A percentile compares a stretch with the other conserved stretches of the same genome.
Evolutionary conservation across 2,329 filamentous ascomycete genomes (phyloP).

Genomic region (Alternaria ethzedia): DNA sequence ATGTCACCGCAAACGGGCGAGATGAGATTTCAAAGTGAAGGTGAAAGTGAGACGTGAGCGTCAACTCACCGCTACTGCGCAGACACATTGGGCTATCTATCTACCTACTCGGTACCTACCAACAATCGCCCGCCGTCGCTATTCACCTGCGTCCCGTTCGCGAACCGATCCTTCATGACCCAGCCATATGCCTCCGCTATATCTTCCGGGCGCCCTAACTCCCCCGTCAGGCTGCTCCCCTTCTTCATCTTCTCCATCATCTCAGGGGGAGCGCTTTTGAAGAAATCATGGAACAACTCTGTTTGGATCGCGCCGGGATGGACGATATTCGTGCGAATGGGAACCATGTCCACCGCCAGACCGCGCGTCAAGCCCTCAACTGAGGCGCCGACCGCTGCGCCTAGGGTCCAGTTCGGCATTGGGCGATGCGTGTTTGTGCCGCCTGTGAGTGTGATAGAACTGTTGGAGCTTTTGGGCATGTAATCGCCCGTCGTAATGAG

Average conservation of each 20-base stretch:
- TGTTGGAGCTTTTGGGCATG: conserved; percentile 33
- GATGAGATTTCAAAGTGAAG: not conserved
- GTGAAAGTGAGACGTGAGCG: not conserved
- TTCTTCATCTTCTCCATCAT: conserved; percentile 20
- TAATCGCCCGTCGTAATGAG: conserved; percentile 43
- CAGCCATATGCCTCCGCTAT: conserved; percentile 54
- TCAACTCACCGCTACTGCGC: not conserved
- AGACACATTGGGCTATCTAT: too few relatives aligned
- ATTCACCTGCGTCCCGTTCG: conserved; percentile 44
- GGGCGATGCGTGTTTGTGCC: conserved; percentile 48
- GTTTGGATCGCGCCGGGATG: conserved; percentile 52
- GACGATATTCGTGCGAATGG: conserved; percentile 53
- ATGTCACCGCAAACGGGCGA: not conserved
- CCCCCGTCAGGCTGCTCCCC: conserved; percentile 27
- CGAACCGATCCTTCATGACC: conserved; percentile 53
- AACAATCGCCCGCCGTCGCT: conserved; percentile 49
- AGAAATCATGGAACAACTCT: conserved; percentile 44
- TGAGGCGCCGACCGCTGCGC: conserved; percentile 30
- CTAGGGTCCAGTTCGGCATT: conserved; percentile 39
- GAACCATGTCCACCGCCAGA: conserved; percentile 52
- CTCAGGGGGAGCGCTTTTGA: conserved; percentile 20
- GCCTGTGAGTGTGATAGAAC: conserved; percentile 51
- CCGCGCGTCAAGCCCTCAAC: conserved; percentile 46
- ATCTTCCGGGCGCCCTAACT: conserved; percentile 43
- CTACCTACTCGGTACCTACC: conserved; percentile 3